phyloP scores from a whole-genome alignment of 2,329 filamentous ascomycete genomes.

The Xylaria sp. region DNA sequence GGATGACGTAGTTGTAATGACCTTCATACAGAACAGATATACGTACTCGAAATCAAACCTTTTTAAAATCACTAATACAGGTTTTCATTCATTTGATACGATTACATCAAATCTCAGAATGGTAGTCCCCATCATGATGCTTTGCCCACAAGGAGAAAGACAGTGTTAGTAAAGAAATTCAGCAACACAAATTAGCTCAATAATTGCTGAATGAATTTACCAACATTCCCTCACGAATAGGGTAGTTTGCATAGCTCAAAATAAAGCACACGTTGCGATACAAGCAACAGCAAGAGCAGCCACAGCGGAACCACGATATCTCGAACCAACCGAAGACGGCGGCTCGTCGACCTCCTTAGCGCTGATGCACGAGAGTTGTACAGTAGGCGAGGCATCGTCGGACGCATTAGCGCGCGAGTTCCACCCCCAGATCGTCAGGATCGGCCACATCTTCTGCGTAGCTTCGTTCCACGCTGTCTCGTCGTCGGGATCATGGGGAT shows the following conservation, averaged over 20 bases:
- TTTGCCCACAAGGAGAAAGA: background rate
- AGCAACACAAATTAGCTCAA: background rate
- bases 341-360: slow-evolving; percentile 34
- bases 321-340: slow-evolving; percentile 12
- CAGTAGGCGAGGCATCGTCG: slow-evolving; percentile 35
- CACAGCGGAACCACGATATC: slow-evolving; percentile 5
- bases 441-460: slow-evolving; percentile 40
- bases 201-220: background rate
- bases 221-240: background rate
- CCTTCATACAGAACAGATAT: background rate
- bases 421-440: slow-evolving; percentile 48
- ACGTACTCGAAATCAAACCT: background rate
- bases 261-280: slow-evolving; percentile 14
- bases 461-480: slow-evolving; percentile 36
- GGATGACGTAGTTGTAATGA: background rate
- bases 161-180: background rate
- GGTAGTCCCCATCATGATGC: background rate
- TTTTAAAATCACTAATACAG: background rate
- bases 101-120: background rate
- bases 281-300: slow-evolving; percentile 23
- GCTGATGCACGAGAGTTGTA: slow-evolving; percentile 44
- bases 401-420: slow-evolving; percentile 43
- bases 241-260: background rate
- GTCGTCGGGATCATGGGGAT: slow-evolving; percentile 39
- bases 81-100: background rate